phyloP scores from a whole-genome alignment of 106 monocot species.

The Dioscorea zingiberensis region DNA sequence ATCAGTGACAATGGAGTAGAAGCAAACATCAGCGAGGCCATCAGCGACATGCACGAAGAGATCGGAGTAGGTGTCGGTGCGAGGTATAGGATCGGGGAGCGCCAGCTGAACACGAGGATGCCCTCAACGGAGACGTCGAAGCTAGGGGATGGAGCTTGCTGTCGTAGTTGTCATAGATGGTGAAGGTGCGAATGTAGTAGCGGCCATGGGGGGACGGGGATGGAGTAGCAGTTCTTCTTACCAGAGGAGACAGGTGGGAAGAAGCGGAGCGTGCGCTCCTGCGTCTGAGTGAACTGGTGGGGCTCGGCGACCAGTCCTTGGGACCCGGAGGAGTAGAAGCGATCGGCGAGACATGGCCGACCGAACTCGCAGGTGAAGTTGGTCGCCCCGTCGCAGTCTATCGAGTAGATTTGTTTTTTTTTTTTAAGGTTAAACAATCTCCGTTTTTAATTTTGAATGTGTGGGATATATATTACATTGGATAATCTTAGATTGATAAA shows the following conservation, averaged over 20 bases:
- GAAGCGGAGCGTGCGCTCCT: slow-evolving; percentile 83
- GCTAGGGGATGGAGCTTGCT: slow-evolving; percentile 51
- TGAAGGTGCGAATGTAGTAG: slow-evolving; percentile 88
- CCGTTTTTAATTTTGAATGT: too few relatives aligned
- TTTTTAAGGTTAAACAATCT: too few relatives aligned
- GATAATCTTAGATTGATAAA: too few relatives aligned
- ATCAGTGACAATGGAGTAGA: slow-evolving; percentile 89
- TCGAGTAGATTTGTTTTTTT: too few relatives aligned
- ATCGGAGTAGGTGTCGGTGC: slow-evolving; percentile 79
- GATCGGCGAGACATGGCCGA: slow-evolving; percentile 69
- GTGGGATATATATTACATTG: too few relatives aligned
- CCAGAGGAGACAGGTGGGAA: slow-evolving; percentile 65
- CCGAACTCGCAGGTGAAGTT: slow-evolving; percentile 67
- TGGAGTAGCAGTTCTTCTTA: slow-evolving; percentile 89
- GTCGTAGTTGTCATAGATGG: slow-evolving; percentile 98
- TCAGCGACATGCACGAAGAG: slow-evolving; percentile 48
- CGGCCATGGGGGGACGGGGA: slow-evolving; percentile 68
- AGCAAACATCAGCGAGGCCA: slow-evolving; percentile 60
- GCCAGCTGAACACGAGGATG: slow-evolving; percentile 79
- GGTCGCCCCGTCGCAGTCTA: slow-evolving; percentile 75
- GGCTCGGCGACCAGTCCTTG: slow-evolving; percentile 63
- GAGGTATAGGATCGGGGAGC: slow-evolving; percentile 52
- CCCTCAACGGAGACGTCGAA: slow-evolving; percentile 86
- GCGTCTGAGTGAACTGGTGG: slow-evolving; percentile 51
- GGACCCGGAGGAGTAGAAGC: slow-evolving; percentile 55